Conservation (phyloP, 768 basidiomycete genomes). For the Kondoa malvinella region DNA sequence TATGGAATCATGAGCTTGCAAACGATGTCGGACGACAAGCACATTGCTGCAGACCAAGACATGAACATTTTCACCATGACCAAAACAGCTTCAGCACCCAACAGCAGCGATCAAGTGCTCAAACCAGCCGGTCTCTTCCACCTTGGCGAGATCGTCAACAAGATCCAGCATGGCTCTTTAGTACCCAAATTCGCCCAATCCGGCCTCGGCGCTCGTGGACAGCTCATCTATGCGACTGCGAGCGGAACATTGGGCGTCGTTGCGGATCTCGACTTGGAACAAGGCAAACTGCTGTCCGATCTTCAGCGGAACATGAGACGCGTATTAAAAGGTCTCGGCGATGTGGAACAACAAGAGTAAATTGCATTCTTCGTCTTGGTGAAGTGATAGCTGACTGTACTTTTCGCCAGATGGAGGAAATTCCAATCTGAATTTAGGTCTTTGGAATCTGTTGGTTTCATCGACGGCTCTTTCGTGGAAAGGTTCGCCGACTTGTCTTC, state of each 20-base stretch:
- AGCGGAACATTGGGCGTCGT: slow-evolving; percentile 64
- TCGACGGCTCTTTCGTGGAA: slow-evolving; percentile 77
- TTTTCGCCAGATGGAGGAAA: slow-evolving; percentile 52
- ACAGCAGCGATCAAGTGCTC: slow-evolving; percentile 41
- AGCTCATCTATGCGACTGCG: slow-evolving; percentile 57
- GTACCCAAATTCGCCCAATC: slow-evolving; percentile 35
- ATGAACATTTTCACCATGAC: slow-evolving; percentile 20
- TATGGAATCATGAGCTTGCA: slow-evolving; percentile 27
- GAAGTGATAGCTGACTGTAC: neutral
- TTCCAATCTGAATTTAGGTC: slow-evolving; percentile 38
- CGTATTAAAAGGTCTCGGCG: slow-evolving; percentile 41
- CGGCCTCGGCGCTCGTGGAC: slow-evolving; percentile 37
- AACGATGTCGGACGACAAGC: slow-evolving; percentile 39
- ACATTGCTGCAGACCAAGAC: slow-evolving; percentile 62
- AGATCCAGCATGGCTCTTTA: slow-evolving; percentile 41
- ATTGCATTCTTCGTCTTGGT: slow-evolving; percentile 19
- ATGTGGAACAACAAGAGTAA: slow-evolving; percentile 47
- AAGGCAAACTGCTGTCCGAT: slow-evolving; percentile 46
- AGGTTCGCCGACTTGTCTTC: slow-evolving; percentile 37
- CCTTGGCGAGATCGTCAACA: slow-evolving; percentile 59
- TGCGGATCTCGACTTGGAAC: slow-evolving; percentile 40
- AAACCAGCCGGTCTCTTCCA: slow-evolving; percentile 55
- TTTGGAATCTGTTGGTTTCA: slow-evolving; percentile 49
- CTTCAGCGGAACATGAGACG: slow-evolving; percentile 59
- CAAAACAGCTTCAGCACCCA: neutral